phyloP scores from a whole-genome alignment of 108 stramenopile species.

The Nitzschia sp. region DNA sequence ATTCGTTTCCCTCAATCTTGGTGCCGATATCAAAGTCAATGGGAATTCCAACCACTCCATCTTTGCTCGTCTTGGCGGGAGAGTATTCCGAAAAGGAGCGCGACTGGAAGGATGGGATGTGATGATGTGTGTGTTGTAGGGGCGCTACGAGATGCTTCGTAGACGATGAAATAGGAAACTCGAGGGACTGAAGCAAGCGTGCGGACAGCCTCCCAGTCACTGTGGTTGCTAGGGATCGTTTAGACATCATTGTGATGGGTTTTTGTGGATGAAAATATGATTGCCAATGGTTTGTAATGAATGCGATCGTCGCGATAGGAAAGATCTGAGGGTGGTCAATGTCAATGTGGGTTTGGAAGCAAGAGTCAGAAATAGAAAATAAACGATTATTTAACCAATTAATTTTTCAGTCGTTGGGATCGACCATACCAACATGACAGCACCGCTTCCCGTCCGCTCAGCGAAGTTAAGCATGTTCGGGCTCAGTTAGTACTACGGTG shows the following conservation, averaged over 20 bases:
- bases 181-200: too few species aligned
- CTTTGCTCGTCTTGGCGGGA: conserved; percentile 50
- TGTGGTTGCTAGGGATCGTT: too few species aligned
- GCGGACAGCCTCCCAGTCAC: too few species aligned
- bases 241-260: too few species aligned
- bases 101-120: not conserved
- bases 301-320: not conserved
- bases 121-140: not conserved
- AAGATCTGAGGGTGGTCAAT: too few species aligned
- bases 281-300: not conserved
- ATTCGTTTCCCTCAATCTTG: conserved; percentile 81
- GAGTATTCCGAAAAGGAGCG: not conserved
- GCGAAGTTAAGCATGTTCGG: conserved; percentile 6
- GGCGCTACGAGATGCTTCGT: not conserved
- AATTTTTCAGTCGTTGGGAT: not conserved
- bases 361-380: not conserved
- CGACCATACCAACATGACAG: conserved; percentile 3
- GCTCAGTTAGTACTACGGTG: conserved; percentile 7
- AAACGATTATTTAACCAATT: not conserved
- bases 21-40: conserved; percentile 85
- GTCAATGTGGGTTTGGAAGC: too few species aligned
- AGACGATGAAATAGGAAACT: too few species aligned
- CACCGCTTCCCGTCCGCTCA: conserved; percentile 7
- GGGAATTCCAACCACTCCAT: conserved; percentile 75
- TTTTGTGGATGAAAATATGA: too few species aligned